Percentiles rank a stretch among this genome's conserved stretches.
phyloP scores from a whole-genome alignment of 2,329 filamentous ascomycete species.

The Apiospora rasikravindrae region DNA sequence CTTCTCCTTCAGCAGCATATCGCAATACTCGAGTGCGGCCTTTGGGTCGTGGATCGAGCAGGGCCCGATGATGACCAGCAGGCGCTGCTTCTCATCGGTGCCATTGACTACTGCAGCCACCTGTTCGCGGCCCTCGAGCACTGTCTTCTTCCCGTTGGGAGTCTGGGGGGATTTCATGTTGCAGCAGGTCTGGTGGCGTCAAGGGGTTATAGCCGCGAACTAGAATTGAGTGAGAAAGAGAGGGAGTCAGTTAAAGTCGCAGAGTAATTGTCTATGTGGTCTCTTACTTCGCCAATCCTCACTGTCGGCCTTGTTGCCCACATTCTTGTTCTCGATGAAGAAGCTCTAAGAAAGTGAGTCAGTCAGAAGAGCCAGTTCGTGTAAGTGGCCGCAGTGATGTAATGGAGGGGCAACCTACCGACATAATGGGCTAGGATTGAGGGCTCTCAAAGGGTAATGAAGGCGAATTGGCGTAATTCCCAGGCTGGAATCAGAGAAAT shows the following conservation, averaged over 20 bases:
- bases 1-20: conserved; percentile 78
- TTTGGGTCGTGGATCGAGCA: conserved; percentile 97
- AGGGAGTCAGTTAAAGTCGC: conserved; percentile 29
- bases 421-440: conserved; percentile 5
- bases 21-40: conserved; percentile 91
- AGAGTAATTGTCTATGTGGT: conserved; percentile 9
- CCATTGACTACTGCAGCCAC: conserved; percentile 72
- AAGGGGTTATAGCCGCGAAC: conserved; percentile 92
- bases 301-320: conserved; percentile 74
- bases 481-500: neutral
- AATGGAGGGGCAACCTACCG: conserved; percentile 18
- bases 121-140: conserved; percentile 66
- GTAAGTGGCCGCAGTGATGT: conserved; percentile 16
- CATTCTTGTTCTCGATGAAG: conserved; percentile 79
- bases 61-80: conserved; percentile 83
- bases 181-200: conserved; percentile 90
- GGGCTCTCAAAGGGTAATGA: neutral
- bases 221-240: conserved; percentile 37
- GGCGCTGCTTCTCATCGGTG: conserved; percentile 63
- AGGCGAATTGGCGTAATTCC: neutral
- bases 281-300: conserved; percentile 83
- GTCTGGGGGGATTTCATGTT: conserved; percentile 83
- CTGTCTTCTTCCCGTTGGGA: conserved; percentile 61
- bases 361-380: conserved; percentile 26
- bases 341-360: conserved; percentile 54